Percentiles rank a stretch among this genome's conserved stretches.
phyloP scores from a whole-genome alignment of 2,329 filamentous ascomycete species.

The Penicillium italicum region DNA sequence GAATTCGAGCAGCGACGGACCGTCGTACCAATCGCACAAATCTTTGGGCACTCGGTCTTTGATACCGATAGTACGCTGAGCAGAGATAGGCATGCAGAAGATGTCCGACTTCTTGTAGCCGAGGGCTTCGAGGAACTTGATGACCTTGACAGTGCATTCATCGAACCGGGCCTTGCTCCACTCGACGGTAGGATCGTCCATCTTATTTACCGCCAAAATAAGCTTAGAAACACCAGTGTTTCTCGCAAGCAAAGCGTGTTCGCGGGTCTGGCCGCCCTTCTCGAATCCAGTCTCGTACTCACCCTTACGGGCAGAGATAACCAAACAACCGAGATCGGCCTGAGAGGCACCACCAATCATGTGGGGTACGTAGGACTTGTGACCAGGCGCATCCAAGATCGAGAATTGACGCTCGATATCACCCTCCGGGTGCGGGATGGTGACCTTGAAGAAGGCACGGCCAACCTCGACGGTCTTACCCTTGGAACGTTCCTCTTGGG shows the following conservation, averaged over 20 bases:
- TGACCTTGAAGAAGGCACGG: constrained; percentile 89
- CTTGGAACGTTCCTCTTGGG: constrained; percentile 91
- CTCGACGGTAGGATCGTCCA: constrained; percentile 95
- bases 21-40: constrained; percentile 76
- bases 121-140: constrained; percentile 82
- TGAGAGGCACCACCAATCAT: constrained; percentile 97
- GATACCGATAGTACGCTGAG: constrained; percentile 80
- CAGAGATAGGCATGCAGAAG: constrained; percentile 93
- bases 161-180: constrained; percentile 92
- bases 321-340: constrained; percentile 88
- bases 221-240: constrained; percentile 60
- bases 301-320: constrained; percentile 94
- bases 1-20: constrained; percentile 89
- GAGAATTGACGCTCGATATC: constrained; percentile 87
- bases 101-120: constrained; percentile 96
- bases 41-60: constrained; percentile 80
- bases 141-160: constrained; percentile 87
- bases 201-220: constrained; percentile 37
- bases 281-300: constrained; percentile 99
- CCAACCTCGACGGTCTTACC: constrained; percentile 98
- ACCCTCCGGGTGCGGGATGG: constrained; percentile 35
- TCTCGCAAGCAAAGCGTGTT: constrained; percentile 97
- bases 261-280: constrained; percentile 90
- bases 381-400: constrained; percentile 92
- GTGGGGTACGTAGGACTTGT: constrained; percentile 96